Percentiles rank a stretch among this genome's conserved stretches.
These are phyloP conservation scores for Chytriomyces confervae DNA, from an alignment of 192 early-diverging fungal genomes.

Conservation along the genomic window DNA sequence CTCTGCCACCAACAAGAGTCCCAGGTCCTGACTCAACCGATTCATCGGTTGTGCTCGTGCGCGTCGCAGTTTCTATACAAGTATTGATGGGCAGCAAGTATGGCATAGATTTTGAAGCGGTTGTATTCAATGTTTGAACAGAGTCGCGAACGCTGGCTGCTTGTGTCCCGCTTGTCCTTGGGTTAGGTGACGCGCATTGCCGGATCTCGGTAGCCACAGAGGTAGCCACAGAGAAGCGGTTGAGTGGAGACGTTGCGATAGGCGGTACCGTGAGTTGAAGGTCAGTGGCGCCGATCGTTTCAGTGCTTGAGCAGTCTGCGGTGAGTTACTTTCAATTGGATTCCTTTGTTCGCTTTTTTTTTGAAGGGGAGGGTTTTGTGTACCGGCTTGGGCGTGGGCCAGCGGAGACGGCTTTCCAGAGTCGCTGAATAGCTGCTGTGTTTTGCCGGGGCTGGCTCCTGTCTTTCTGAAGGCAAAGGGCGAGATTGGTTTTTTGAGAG, in stretches of 20 bases:
- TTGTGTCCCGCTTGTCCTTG: no score
- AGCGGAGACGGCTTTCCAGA: not conserved
- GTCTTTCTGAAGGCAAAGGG: not conserved
- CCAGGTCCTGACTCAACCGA: not conserved
- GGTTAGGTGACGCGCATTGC: no score
- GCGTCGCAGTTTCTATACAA: not conserved
- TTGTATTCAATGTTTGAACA: not conserved
- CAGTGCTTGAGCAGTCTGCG: not conserved
- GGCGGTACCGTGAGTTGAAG: no score
- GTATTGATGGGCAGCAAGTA: not conserved
- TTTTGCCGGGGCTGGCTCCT: not conserved
- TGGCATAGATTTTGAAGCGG: not conserved
- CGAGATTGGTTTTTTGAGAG: not conserved
- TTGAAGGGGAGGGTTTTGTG: not conserved
- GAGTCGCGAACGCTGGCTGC: no score
- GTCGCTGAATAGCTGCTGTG: not conserved
- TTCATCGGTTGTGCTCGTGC: not conserved
- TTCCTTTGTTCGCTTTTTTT: not conserved
- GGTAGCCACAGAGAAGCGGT: no score
- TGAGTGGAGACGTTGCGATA: no score
- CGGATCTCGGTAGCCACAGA: no score
- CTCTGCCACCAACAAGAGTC: not conserved
- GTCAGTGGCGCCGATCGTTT: no score
- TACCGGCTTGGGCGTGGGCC: not conserved
- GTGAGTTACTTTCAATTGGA: no score